phyloP scores from a whole-genome alignment of 2,329 filamentous ascomycete genomes.

The Chrysoporthe cubensis region DNA sequence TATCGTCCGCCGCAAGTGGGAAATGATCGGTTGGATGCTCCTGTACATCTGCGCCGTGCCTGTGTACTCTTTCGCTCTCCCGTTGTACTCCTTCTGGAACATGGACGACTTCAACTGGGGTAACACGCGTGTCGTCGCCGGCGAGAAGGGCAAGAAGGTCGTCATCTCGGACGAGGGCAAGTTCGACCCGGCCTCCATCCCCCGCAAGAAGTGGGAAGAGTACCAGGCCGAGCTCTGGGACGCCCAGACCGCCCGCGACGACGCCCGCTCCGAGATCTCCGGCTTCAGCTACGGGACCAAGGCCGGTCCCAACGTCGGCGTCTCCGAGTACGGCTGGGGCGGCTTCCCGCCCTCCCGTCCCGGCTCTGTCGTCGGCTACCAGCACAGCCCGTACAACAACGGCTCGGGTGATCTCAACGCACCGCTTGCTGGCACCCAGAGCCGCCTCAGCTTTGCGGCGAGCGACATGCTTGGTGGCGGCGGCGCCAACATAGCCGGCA shows the following conservation, averaged over 20 bases:
- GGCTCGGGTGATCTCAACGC: conserved; percentile 44
- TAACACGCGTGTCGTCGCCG: conserved; percentile 95
- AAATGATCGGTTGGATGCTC: conserved; percentile 99
- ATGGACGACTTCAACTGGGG: conserved; percentile 99
- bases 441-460: conserved; percentile 78
- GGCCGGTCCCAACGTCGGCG: conserved; percentile 48
- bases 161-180: conserved; percentile 97
- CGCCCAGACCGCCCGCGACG: conserved; percentile 80
- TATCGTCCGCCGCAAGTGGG: conserved; percentile 95
- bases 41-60: conserved; percentile 91
- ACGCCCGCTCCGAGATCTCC: conserved; percentile 85
- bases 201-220: conserved; percentile 98
- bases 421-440: conserved; percentile 55
- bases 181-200: conserved; percentile 90
- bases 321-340: conserved; percentile 72
- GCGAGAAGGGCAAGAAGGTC: conserved; percentile 89
- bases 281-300: conserved; percentile 95
- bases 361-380: conserved; percentile 56
- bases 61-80: conserved; percentile 87
- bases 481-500: conserved; percentile 32
- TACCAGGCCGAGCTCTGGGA: conserved; percentile 99
- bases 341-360: conserved; percentile 60
- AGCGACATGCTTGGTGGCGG: conserved; percentile 59
- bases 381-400: conserved; percentile 54
- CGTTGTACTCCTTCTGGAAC: conserved; percentile 96